Evolutionary conservation across 345 rosid species (phyloP).

Genomic region (Bruguiera parviflora): DNA sequence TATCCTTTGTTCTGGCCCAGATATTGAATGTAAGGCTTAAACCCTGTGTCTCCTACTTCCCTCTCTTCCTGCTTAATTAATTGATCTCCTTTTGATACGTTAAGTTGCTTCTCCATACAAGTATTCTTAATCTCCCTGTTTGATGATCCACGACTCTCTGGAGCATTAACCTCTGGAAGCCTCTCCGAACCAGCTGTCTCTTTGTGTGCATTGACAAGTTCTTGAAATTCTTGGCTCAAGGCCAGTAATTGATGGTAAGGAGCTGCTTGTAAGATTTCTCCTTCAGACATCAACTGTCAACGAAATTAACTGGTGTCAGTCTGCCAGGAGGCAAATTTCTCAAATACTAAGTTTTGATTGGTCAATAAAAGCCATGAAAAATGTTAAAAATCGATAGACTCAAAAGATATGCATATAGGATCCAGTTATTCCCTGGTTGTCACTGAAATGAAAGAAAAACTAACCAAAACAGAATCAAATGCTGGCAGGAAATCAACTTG

Average conservation of each 20-base stretch:
- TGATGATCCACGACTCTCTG: constrained; percentile 28
- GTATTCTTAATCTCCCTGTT: constrained; percentile 56
- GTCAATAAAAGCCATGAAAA: no score
- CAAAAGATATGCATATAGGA: not conserved
- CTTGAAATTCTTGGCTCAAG: constrained; percentile 67
- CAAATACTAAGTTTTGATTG: no score
- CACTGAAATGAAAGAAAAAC: constrained; percentile 13
- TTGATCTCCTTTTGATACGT: constrained; percentile 53
- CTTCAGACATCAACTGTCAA: constrained; percentile 82
- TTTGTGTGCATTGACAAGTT: constrained; percentile 86
- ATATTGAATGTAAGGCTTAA: constrained; percentile 68
- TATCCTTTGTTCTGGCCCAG: constrained; percentile 72
- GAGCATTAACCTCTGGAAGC: constrained; percentile 39
- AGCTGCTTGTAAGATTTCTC: constrained; percentile 69
- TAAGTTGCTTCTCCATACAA: constrained; percentile 36
- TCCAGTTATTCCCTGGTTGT: not conserved
- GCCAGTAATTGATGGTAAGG: constrained; percentile 64
- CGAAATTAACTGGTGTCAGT: not conserved
- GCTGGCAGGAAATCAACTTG: constrained; percentile 98
- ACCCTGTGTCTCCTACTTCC: constrained; percentile 77
- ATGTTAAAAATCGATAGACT: no score
- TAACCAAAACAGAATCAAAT: constrained; percentile 81
- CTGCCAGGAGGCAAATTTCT: not conserved
- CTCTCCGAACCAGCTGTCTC: constrained; percentile 89
- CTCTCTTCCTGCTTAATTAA: constrained; percentile 79